phyloP scores from a whole-genome alignment of 129 eudicot genomes.

The Pulicaria dysenterica region DNA sequence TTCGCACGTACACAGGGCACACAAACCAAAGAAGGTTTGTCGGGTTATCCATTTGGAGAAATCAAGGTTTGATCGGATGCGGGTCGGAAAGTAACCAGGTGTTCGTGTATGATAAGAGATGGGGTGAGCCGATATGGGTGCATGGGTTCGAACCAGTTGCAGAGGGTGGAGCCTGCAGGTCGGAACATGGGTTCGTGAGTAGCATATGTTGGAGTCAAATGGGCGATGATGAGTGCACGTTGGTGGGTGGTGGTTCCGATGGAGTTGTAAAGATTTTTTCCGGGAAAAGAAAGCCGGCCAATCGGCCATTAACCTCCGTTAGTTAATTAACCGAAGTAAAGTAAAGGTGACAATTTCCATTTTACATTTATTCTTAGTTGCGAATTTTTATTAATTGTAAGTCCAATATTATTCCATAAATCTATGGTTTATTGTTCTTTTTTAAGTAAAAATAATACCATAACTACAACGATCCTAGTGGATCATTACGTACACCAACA shows the following conservation, averaged over 20 bases:
- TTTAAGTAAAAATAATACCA: neutral
- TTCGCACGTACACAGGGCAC: conserved; percentile 65
- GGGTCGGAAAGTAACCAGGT: conserved; percentile 74
- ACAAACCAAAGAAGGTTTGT: conserved; percentile 61
- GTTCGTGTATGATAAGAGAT: conserved; percentile 76
- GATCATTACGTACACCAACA: no score
- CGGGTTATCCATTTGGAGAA: conserved; percentile 71
- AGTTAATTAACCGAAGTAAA: conserved; percentile 1
- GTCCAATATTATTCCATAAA: neutral
- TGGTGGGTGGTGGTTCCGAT: conserved; percentile 81
- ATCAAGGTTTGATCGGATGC: conserved; percentile 58
- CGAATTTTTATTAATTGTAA: neutral
- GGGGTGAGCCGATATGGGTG: conserved; percentile 85
- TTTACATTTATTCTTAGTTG: conserved; percentile 8
- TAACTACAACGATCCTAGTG: no score
- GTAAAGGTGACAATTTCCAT: conserved; percentile 26
- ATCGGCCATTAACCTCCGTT: neutral
- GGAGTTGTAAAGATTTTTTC: conserved; percentile 68
- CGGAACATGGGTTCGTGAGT: conserved; percentile 57
- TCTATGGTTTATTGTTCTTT: neutral
- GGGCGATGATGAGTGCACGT: conserved; percentile 62
- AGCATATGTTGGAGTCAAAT: conserved; percentile 78
- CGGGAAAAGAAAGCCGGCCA: conserved; percentile 41
- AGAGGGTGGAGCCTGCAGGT: conserved; percentile 13
- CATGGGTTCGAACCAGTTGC: conserved; percentile 54